phyloP scores from a whole-genome alignment of 192 early-diverging fungal genomes.

The Backusella liffmaniae region DNA sequence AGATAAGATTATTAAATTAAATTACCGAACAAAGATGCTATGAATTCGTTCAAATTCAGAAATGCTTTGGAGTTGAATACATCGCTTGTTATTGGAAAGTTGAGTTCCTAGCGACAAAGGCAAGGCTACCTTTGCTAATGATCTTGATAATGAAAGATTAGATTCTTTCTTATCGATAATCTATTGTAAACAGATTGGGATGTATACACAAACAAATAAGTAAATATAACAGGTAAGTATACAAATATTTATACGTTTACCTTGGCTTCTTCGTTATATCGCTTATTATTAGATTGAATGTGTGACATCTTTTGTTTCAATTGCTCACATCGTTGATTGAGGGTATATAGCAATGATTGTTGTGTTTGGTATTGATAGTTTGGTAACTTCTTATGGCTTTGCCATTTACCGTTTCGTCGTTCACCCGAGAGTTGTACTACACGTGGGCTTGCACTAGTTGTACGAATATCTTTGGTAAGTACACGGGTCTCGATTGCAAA shows the following conservation, averaged over 20 bases:
- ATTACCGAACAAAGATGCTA: slow-evolving; percentile 26
- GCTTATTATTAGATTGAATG: background rate
- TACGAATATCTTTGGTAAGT: slow-evolving; percentile 44
- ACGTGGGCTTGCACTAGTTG: slow-evolving; percentile 47
- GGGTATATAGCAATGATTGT: slow-evolving; percentile 49
- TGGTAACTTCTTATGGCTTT: slow-evolving; percentile 40
- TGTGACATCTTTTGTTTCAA: slow-evolving; percentile 29
- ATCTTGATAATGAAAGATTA: background rate
- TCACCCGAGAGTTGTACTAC: slow-evolving; percentile 43
- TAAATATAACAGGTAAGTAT: background rate
- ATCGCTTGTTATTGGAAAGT: background rate
- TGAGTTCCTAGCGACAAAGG: background rate
- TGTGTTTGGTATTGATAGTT: slow-evolving; percentile 57
- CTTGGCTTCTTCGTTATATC: background rate
- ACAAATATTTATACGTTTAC: background rate
- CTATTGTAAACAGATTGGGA: background rate
- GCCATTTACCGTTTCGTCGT: slow-evolving; percentile 38
- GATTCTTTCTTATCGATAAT: background rate
- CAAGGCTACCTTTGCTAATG: slow-evolving; percentile 20
- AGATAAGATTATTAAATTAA: background rate
- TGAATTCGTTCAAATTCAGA: slow-evolving; percentile 30
- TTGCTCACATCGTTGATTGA: slow-evolving; percentile 52
- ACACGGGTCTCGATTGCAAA: slow-evolving; percentile 50
- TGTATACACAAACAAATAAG: background rate
- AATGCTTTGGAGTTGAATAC: slow-evolving; percentile 21